phyloP scores from a whole-genome alignment of 1,284 basidiomycete genomes.

The Cryptococcus floricola region DNA sequence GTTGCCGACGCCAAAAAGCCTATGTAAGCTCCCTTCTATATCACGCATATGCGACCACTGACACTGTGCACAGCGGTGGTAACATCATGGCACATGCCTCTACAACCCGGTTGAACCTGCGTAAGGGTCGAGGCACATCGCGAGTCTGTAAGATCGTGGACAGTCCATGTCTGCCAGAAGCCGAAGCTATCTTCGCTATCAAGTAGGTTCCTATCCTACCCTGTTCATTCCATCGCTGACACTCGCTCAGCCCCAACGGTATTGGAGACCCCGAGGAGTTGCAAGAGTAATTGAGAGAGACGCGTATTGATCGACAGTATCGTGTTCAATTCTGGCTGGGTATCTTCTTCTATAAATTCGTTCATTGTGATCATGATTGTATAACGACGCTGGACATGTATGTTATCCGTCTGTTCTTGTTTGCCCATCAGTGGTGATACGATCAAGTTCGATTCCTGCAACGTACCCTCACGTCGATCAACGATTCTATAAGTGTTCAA shows the following conservation, averaged over 20 bases:
- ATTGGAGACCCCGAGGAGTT: conserved; percentile 85
- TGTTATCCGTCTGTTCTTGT: not conserved
- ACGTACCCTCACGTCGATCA: too few relatives aligned
- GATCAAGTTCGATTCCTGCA: too few relatives aligned
- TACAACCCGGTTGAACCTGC: conserved; percentile 87
- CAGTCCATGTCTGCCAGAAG: conserved; percentile 95
- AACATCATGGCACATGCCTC: conserved; percentile 96
- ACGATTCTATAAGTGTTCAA: too few relatives aligned
- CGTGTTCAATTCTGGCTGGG: too few relatives aligned
- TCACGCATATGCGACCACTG: conserved; percentile 5
- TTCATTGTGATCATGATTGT: too few relatives aligned
- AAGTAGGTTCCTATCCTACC: conserved; percentile 49
- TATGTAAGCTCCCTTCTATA: conserved; percentile 52
- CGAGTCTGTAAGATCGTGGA: conserved; percentile 97
- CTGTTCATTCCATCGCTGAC: not conserved
- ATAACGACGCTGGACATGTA: not conserved
- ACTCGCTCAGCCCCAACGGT: conserved; percentile 58
- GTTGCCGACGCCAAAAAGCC: conserved; percentile 90
- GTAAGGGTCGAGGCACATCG: conserved; percentile 88
- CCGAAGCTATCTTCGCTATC: conserved; percentile 93
- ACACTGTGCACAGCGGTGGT: conserved; percentile 57
- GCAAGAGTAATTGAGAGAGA: conserved; percentile 49
- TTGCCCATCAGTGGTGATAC: too few relatives aligned
- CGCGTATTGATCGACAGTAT: too few relatives aligned
- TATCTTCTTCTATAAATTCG: too few relatives aligned